phyloP scores from a whole-genome alignment of 345 rosid genomes.

The Atalantia buxifolia region DNA sequence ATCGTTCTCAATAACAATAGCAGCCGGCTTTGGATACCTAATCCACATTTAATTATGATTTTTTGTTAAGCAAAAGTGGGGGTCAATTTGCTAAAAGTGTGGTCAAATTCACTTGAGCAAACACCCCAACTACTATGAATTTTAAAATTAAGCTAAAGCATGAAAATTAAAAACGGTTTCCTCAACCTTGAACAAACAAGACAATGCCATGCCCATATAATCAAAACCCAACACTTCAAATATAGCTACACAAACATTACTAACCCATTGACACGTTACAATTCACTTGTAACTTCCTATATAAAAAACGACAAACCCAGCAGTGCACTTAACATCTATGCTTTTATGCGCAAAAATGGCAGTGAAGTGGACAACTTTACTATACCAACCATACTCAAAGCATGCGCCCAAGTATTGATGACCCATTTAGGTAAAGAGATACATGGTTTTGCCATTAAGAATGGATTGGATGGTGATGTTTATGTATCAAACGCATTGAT shows the following conservation, averaged over 20 bases:
- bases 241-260: neutral
- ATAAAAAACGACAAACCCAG: slow-evolving; percentile 29
- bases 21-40: too few species aligned
- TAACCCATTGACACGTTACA: slow-evolving; percentile 21
- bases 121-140: neutral
- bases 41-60: neutral
- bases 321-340: slow-evolving; percentile 26
- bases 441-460: slow-evolving; percentile 38
- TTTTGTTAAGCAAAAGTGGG: neutral
- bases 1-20: neutral
- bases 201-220: slow-evolving; percentile 31
- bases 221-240: slow-evolving; percentile 20
- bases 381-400: slow-evolving; percentile 42
- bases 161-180: neutral
- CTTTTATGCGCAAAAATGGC: slow-evolving; percentile 24
- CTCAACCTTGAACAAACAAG: slow-evolving; percentile 23
- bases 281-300: slow-evolving; percentile 32
- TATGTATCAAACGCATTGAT: slow-evolving; percentile 42
- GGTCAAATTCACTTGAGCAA: neutral
- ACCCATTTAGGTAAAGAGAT: slow-evolving; percentile 37
- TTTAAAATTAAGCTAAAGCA: neutral
- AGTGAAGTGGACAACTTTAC: slow-evolving; percentile 33
- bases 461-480: slow-evolving; percentile 33
- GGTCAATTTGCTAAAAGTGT: neutral
- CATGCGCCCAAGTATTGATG: slow-evolving; percentile 32